Conservation (phyloP, 257 asterid genomes). For the Rhazya stricta region DNA sequence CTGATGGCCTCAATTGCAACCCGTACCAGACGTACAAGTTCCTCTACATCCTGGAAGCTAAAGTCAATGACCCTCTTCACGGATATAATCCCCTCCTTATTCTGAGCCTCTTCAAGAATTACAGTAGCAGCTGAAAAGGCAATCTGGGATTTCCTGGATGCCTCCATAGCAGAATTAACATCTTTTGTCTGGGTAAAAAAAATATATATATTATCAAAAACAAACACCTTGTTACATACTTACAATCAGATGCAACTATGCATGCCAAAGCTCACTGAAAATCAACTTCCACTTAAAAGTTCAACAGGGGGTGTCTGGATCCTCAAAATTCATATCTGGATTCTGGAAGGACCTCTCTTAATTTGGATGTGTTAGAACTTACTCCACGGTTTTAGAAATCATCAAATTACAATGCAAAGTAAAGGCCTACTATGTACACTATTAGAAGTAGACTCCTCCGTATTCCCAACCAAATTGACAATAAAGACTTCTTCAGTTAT, state of each 20-base stretch:
- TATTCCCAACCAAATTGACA: background rate
- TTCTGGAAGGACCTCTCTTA: background rate
- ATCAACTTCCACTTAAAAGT: background rate
- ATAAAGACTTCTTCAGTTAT: background rate
- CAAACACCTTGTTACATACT: constrained; percentile 9
- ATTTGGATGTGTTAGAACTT: background rate
- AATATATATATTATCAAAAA: constrained; percentile 6
- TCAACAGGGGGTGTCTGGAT: background rate
- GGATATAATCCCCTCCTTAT: constrained; percentile 49
- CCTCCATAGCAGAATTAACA: constrained; percentile 81
- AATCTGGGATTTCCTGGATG: constrained; percentile 58
- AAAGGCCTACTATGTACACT: background rate
- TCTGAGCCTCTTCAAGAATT: constrained; percentile 43
- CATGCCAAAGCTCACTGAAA: background rate
- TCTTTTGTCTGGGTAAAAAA: constrained; percentile 54
- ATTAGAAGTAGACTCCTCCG: background rate
- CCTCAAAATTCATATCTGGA: background rate
- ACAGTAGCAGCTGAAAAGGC: constrained; percentile 58
- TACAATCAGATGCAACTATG: background rate
- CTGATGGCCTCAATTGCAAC: constrained; percentile 54
- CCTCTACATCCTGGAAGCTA: constrained; percentile 74
- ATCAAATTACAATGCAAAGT: background rate
- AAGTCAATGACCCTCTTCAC: constrained; percentile 66
- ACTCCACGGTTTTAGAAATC: background rate
- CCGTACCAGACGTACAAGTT: constrained; percentile 53